A percentile compares a stretch with the other conserved stretches of the same genome.
phyloP scores from a whole-genome alignment of 2,329 filamentous ascomycete genomes.

The Cladosporium sp. region DNA sequence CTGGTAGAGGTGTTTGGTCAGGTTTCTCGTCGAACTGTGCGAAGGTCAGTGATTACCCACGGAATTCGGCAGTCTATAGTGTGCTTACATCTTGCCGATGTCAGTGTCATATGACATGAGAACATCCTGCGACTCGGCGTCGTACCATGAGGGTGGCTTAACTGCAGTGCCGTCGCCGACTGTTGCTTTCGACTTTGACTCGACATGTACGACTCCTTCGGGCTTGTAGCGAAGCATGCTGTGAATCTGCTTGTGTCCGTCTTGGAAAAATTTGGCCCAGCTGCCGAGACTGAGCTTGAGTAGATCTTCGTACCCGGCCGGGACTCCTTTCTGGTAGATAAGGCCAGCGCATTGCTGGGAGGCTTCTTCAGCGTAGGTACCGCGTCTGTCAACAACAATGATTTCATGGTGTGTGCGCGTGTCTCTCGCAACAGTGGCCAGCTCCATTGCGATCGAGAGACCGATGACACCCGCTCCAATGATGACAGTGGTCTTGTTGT shows the following conservation, averaged over 20 bases:
- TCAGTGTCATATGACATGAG: not conserved
- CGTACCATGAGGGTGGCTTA: slow-evolving; percentile 16
- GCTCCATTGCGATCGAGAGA: slow-evolving; percentile 22
- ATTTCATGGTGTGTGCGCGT: slow-evolving; percentile 16
- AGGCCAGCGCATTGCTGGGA: slow-evolving; percentile 20
- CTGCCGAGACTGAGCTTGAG: slow-evolving; percentile 5
- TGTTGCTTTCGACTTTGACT: not conserved
- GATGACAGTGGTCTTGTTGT: slow-evolving; percentile 17
- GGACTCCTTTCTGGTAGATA: slow-evolving; percentile 14
- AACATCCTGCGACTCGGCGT: not conserved
- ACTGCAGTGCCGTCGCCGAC: not conserved
- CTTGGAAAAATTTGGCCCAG: slow-evolving; percentile 15
- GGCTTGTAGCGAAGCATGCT: not conserved
- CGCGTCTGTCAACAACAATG: slow-evolving; percentile 22
- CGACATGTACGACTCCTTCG: not conserved
- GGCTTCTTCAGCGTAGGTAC: slow-evolving; percentile 14
- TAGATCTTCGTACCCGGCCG: slow-evolving; percentile 9
- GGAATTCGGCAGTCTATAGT: not conserved
- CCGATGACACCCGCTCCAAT: slow-evolving; percentile 25
- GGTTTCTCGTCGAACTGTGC: slow-evolving; percentile 13
- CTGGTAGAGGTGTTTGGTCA: slow-evolving; percentile 15
- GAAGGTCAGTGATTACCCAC: not conserved
- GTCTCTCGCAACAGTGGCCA: slow-evolving; percentile 15
- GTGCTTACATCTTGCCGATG: slow-evolving; percentile 16
- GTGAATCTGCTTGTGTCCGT: not conserved